These are phyloP conservation scores for Colletotrichum tropicale DNA, from an alignment of 2,329 filamentous ascomycete species.

Conservation along the genomic window DNA sequence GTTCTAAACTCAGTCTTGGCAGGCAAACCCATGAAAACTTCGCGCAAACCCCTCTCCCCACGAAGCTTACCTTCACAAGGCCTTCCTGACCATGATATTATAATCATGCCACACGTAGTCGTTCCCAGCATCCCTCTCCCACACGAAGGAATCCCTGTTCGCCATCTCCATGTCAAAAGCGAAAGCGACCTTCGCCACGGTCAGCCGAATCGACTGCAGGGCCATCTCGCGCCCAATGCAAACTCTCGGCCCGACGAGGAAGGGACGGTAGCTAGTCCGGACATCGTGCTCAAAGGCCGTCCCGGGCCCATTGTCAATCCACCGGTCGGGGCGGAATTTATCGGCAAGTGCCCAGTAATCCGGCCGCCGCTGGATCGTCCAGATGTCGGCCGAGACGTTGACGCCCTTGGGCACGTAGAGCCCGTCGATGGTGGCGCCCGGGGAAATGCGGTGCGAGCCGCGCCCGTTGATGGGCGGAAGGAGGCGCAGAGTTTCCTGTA, in stretches of 20 bases:
- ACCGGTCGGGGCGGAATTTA: slow-evolving; percentile 54
- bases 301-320: slow-evolving; percentile 26
- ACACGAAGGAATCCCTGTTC: background rate
- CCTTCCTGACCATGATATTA: background rate
- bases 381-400: slow-evolving; percentile 1
- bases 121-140: slow-evolving; percentile 6
- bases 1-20: background rate
- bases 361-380: slow-evolving; percentile 40
- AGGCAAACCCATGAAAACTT: background rate
- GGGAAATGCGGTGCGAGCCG: background rate
- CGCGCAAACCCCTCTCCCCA: background rate
- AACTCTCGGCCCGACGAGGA: background rate
- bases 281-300: background rate
- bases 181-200: background rate
- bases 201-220: background rate
- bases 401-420: background rate
- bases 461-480: slow-evolving; percentile 48
- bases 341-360: slow-evolving; percentile 45
- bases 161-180: background rate
- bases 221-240: slow-evolving; percentile 14
- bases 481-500: slow-evolving; percentile 60
- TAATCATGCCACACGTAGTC: slow-evolving; percentile 8
- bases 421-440: background rate
- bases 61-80: background rate
- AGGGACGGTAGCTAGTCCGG: background rate